Evolutionary conservation across 2,329 filamentous ascomycete species (phyloP), one percentile per base, ranked within the genome.

Genomic region (Colletotrichum falcatum): DNA sequence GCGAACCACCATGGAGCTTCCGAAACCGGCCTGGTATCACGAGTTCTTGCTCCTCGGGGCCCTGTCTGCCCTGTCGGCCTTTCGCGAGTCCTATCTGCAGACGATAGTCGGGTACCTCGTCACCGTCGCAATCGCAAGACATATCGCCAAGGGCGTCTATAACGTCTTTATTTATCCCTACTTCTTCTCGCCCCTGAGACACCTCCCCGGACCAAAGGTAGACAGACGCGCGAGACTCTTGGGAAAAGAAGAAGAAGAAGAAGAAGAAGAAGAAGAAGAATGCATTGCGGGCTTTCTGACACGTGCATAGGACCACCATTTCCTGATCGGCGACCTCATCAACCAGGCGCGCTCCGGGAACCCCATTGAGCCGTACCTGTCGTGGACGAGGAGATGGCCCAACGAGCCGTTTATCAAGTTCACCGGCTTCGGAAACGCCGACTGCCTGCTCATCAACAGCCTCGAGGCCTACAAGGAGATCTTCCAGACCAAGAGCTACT

Each of bases 191-290:
- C 81, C 83, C 0, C 74, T 85, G 28, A 78, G 83, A 16, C 75
- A 82, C 61, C 71, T 86, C 0, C 83, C 84, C 0, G 83, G 83
- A 0, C 84, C 83, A 16, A 82, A 78, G 74, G 83, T 83, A 70
- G n/a, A 12, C 26, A 70, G n/a, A 12, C 26, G 14, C 14, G 12
- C 37, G 20, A 46, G 18, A 9, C 7, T 1, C n/a, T n/a, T n/a
- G n/a, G n/a, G n/a, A n/a, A n/a, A n/a, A n/a, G n/a, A n/a, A n/a
- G n/a, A n/a, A n/a, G n/a, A n/a, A n/a, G n/a, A n/a, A n/a, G n/a
- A n/a, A n/a, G n/a, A n/a, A n/a, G n/a, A n/a, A n/a, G n/a, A n/a
- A n/a, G n/a, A n/a, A n/a, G n/a, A n/a, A n/a, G n/a, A n/a, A n/a
- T 33, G 3, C 30, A 5, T 12, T 16, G 2, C 48, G 23, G 11